Percentiles rank a stretch among this genome's conserved stretches.
Evolutionary conservation across 148 eudicot species (phyloP).

Genomic region (Spergularia bocconei): DNA sequence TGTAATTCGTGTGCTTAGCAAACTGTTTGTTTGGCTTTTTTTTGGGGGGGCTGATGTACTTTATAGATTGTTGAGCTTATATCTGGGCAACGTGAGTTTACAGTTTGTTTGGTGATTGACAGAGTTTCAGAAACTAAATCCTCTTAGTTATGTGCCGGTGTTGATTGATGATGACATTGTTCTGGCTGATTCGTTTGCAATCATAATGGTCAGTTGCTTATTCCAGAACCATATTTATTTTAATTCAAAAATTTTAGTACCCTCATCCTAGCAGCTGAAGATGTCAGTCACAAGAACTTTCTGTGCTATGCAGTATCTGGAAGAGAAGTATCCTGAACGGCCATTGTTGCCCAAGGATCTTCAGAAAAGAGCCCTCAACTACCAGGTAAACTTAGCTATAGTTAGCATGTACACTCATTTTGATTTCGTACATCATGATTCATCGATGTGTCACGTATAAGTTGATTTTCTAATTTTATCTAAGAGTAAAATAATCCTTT

Average conservation of each 20-base stretch:
- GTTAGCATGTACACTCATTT: neutral
- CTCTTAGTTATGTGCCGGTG: slow-evolving; percentile 69
- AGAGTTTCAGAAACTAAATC: slow-evolving; percentile 79
- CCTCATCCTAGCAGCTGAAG: neutral
- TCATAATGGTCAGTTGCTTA: slow-evolving; percentile 57
- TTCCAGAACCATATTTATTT: neutral
- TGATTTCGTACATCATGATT: neutral
- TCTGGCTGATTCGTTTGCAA: slow-evolving; percentile 79
- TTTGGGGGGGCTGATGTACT: neutral
- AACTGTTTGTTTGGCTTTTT: too few species aligned
- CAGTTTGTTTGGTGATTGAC: slow-evolving; percentile 7
- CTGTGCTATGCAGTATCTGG: slow-evolving; percentile 55
- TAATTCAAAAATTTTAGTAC: neutral
- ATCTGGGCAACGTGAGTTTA: neutral
- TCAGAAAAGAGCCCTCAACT: slow-evolving; percentile 68
- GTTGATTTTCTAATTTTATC: neutral
- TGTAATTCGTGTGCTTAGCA: too few species aligned
- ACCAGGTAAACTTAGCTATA: slow-evolving; percentile 49
- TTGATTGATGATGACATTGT: slow-evolving; percentile 68
- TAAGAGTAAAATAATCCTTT: neutral
- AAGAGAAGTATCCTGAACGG: slow-evolving; percentile 84
- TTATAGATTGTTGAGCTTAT: neutral
- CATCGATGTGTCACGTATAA: neutral
- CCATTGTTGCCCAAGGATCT: slow-evolving; percentile 72
- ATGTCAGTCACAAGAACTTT: slow-evolving; percentile 1